Conservation (phyloP, 345 rosid species). For the Eucalyptus regnans region DNA sequence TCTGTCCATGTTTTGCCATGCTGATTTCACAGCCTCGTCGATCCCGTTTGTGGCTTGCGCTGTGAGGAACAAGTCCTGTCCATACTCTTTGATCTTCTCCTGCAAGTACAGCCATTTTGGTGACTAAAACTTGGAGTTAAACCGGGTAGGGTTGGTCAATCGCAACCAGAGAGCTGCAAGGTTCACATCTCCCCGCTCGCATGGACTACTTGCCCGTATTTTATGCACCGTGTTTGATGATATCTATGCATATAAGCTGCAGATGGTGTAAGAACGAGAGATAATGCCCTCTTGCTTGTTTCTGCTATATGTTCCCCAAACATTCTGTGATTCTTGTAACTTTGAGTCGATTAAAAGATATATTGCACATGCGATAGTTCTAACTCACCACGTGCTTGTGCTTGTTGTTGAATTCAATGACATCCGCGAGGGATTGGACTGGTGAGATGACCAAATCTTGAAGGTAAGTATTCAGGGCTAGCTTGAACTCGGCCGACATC, state of each 20-base stretch:
- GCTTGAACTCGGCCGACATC: slow-evolving; percentile 41
- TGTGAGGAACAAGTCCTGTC: slow-evolving; percentile 24
- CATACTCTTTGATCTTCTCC: slow-evolving; percentile 39
- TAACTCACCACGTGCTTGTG: slow-evolving; percentile 20
- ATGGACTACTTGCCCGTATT: no score
- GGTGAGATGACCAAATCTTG: slow-evolving; percentile 27
- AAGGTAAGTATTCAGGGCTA: slow-evolving; percentile 37
- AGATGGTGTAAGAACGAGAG: background rate
- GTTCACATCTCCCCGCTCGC: no score
- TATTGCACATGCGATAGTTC: background rate
- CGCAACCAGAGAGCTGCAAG: no score
- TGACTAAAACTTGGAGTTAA: background rate
- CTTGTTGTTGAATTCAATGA: slow-evolving; percentile 36
- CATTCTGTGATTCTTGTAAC: background rate
- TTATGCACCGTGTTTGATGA: background rate
- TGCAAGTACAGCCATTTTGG: background rate
- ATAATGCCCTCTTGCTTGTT: background rate
- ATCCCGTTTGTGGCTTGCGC: slow-evolving; percentile 33
- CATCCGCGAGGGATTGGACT: slow-evolving; percentile 42
- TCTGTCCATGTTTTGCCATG: slow-evolving; percentile 3
- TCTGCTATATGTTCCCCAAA: background rate
- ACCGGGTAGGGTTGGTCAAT: no score
- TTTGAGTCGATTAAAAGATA: background rate
- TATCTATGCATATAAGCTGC: background rate
- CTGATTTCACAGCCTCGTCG: slow-evolving; percentile 2